Base-by-base conservation (phyloP, 192 early-diverging fungal genomes). In the Physocladia obscura region DNA sequence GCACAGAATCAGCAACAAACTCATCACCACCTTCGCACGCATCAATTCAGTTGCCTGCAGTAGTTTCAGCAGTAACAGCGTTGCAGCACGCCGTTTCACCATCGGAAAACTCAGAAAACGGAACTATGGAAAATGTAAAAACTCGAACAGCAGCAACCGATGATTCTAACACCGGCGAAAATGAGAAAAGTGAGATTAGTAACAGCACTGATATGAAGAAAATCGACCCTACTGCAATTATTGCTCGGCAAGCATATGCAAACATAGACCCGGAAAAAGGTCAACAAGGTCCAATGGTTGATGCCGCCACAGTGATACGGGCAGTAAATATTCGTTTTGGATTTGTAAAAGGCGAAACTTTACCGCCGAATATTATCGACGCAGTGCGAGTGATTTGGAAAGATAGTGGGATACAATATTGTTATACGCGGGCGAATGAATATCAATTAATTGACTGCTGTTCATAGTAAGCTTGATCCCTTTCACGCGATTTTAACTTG, bases 141-240 rank as follows among this genome's bases (percentile, higher is more conserved):
- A n/a, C 40, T n/a, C 8, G 40, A 8, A 8, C 11, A 8, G 40
- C 40, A 8, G n/a, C 11, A 8, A 29, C 30, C 36, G 57, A 30
- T 15, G 31, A 59, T 24, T n/a, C 19, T 17, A 51, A 51, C 40
- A 38, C 54, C 24, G 27, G 56, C 35, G 65, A 57, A 26, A 44
- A 26, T 17, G 62, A 65, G 31, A 79, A 81, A 74, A 69, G 31
- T 80, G 86, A 88, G 64, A 83, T 92, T 62, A 93, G 91, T 11
- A n/a, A n/a, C n/a, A n/a, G n/a, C n/a, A n/a, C n/a, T n/a, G n/a
- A n/a, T n/a, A 80, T 80, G 38, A 93, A 94, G 74, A 93, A 97
- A 44, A 94, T 96, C 73, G 87, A 68, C 38, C 65, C 65, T 4
- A 44, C 51, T 30, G 65, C 65, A 15, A 57, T 40, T 35, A 44